A percentile compares a stretch with the other conserved stretches of the same genome.
Conservation (phyloP, 495 filamentous ascomycete genomes). For the Penicillium pulvis region DNA sequence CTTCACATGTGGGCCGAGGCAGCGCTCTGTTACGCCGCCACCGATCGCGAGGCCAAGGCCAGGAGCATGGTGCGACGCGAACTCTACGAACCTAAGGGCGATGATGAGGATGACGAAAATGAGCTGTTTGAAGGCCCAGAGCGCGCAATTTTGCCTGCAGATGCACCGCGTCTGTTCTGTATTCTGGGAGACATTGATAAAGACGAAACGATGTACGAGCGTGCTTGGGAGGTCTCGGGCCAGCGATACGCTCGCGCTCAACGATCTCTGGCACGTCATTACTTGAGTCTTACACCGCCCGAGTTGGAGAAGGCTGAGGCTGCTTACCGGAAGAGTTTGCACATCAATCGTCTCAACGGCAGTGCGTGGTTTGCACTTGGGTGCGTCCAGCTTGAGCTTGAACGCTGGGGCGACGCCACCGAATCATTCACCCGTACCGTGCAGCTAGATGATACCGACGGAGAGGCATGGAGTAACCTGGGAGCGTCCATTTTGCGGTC, state of each 20-base stretch:
- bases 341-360: constrained; percentile 77
- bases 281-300: constrained; percentile 58
- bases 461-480: constrained; percentile 92
- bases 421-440: constrained; percentile 82
- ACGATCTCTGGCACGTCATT: constrained; percentile 78
- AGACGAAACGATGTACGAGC: constrained; percentile 71
- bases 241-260: constrained; percentile 83
- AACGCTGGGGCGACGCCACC: constrained; percentile 77
- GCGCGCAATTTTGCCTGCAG: constrained; percentile 67
- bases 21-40: constrained; percentile 82
- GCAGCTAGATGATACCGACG: constrained; percentile 81
- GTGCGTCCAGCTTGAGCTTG: constrained; percentile 78
- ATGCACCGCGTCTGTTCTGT: constrained; percentile 88
- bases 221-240: constrained; percentile 85
- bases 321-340: constrained; percentile 74
- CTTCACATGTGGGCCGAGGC: constrained; percentile 95
- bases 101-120: constrained; percentile 51
- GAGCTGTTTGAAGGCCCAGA: constrained; percentile 62
- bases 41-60: constrained; percentile 83
- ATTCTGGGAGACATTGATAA: constrained; percentile 90
- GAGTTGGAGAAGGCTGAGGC: constrained; percentile 70
- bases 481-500: constrained; percentile 73
- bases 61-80: constrained; percentile 71
- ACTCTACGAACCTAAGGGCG: constrained; percentile 65
- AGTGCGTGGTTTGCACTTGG: constrained; percentile 87